Conservation (phyloP, 2,329 filamentous ascomycete species). For the Ascochyta lentis region DNA sequence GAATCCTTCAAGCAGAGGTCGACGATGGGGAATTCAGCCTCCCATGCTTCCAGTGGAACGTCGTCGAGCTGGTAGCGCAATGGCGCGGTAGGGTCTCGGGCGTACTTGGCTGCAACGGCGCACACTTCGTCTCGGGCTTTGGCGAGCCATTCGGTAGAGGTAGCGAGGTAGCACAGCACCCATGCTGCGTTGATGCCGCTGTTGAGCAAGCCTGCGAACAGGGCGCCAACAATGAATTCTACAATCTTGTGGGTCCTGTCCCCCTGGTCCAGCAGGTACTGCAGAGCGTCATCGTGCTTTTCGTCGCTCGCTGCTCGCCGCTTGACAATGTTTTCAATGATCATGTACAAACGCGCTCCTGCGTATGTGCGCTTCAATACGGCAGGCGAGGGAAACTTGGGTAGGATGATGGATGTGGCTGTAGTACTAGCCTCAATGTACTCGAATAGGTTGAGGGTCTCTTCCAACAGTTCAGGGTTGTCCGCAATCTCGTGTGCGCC, state of each 20-base stretch:
- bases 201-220: slow-evolving; percentile 66
- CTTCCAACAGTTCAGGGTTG: slow-evolving; percentile 51
- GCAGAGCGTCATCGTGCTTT: slow-evolving; percentile 59
- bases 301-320: slow-evolving; percentile 52
- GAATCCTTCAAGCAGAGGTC: slow-evolving; percentile 61
- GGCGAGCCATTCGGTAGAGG: slow-evolving; percentile 53
- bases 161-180: slow-evolving; percentile 48
- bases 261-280: slow-evolving; percentile 61
- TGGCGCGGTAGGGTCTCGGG: slow-evolving; percentile 43
- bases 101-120: slow-evolving; percentile 53
- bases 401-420: slow-evolving; percentile 59
- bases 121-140: slow-evolving; percentile 58
- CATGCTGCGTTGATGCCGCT: slow-evolving; percentile 63
- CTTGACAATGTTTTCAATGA: slow-evolving; percentile 58
- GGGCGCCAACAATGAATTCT: slow-evolving; percentile 58
- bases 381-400: slow-evolving; percentile 57
- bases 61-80: slow-evolving; percentile 50
- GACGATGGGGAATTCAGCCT: slow-evolving; percentile 60
- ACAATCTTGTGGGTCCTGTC: slow-evolving; percentile 55
- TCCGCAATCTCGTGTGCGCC: slow-evolving; percentile 62
- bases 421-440: slow-evolving; percentile 55
- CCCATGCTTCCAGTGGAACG: slow-evolving; percentile 62
- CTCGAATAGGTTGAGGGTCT: slow-evolving; percentile 56
- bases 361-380: slow-evolving; percentile 54
- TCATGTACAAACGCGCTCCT: slow-evolving; percentile 57